Conservation (phyloP, 2,329 filamentous ascomycete species). For the Colletotrichum agaves region DNA sequence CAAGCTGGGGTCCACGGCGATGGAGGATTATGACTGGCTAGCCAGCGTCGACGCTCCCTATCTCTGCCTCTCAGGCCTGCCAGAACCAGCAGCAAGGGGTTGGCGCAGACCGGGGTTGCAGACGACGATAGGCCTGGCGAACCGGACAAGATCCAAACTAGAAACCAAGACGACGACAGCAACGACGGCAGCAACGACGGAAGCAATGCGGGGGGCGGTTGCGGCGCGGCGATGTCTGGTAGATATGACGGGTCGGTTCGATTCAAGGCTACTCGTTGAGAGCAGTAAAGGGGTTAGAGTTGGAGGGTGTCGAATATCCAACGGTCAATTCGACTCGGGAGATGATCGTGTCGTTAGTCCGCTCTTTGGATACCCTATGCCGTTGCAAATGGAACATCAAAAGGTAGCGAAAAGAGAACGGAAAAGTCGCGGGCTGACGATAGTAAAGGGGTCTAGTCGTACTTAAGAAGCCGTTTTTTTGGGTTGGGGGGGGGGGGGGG, state of each 20-base stretch:
- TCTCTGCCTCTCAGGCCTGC: conserved; percentile 14
- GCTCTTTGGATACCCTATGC: too few species aligned
- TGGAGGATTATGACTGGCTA: conserved; percentile 10
- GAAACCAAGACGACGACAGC: background rate
- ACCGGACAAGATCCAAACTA: background rate
- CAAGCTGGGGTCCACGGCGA: background rate
- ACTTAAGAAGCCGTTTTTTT: background rate
- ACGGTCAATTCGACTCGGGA: too few species aligned
- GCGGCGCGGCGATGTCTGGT: conserved; percentile 13
- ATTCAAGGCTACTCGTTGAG: background rate
- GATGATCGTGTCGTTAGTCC: background rate
- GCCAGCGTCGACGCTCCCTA: conserved; percentile 5
- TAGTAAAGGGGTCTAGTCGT: background rate
- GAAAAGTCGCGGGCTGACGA: background rate
- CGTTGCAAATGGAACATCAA: too few species aligned
- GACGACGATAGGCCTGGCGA: conserved; percentile 14
- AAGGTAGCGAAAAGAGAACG: background rate
- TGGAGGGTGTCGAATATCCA: background rate
- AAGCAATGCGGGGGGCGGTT: conserved; percentile 14
- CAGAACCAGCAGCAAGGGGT: conserved; percentile 7
- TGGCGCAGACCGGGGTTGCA: conserved; percentile 19
- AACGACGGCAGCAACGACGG: background rate
- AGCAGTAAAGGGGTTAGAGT: background rate
- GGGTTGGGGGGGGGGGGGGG: too few species aligned
- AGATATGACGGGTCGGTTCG: background rate